These are phyloP conservation scores for Acanthamoeba sp. DNA, from an alignment of 208 protist genomes.

Conservation along the genomic window DNA sequence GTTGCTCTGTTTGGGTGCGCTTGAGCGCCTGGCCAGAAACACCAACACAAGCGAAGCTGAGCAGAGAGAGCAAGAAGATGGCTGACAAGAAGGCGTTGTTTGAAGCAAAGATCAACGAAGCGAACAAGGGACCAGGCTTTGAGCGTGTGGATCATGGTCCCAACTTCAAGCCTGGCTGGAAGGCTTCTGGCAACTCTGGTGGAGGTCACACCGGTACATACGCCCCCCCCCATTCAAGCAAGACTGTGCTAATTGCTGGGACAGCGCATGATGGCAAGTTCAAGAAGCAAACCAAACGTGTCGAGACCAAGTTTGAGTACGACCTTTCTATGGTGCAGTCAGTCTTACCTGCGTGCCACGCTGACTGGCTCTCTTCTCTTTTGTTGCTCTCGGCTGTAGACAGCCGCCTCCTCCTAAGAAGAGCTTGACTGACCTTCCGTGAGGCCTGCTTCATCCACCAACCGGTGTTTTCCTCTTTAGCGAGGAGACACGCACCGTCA, in stretches of 20 bases:
- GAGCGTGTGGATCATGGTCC: constrained; percentile 43
- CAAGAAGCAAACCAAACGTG: constrained; percentile 54
- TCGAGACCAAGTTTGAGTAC: constrained; percentile 66
- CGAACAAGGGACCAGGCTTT: constrained; percentile 38
- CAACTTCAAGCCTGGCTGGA: constrained; percentile 66
- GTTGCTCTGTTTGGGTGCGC: background rate
- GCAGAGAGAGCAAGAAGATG: background rate
- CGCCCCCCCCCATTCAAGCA: background rate
- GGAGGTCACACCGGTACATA: constrained; percentile 32
- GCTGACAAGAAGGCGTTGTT: background rate
- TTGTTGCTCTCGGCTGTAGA: background rate
- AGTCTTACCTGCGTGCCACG: background rate
- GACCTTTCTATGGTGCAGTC: background rate
- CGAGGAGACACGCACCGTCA: too few relatives aligned
- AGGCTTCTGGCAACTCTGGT: constrained; percentile 32
- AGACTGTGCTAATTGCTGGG: background rate
- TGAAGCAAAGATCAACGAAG: constrained; percentile 26
- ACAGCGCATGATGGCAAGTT: constrained; percentile 47
- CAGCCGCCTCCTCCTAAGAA: constrained; percentile 44
- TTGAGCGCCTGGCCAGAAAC: background rate
- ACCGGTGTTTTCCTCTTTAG: background rate
- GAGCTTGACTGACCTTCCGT: constrained; percentile 32
- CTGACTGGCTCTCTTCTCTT: background rate
- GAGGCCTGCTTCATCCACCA: background rate
- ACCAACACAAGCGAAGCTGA: background rate